phyloP scores from a whole-genome alignment of 2,329 filamentous ascomycete genomes.

The Phoma sp. region DNA sequence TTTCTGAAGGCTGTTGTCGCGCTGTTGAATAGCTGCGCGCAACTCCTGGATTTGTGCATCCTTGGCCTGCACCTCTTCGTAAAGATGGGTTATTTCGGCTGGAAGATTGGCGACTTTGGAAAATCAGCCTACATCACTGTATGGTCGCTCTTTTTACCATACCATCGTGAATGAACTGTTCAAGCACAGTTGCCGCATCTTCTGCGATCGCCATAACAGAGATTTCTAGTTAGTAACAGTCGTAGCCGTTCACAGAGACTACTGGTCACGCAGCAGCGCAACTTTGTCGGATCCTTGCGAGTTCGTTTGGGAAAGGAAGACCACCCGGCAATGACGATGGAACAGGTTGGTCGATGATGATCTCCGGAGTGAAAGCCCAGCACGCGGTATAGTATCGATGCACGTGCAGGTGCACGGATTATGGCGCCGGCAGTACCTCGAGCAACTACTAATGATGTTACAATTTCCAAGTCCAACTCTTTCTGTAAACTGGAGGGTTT shows the following conservation, averaged over 20 bases:
- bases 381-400: not conserved
- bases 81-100: slow-evolving; percentile 80
- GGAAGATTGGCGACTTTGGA: slow-evolving; percentile 73
- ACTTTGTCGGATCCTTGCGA: not conserved
- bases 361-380: not conserved
- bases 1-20: slow-evolving; percentile 78
- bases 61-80: slow-evolving; percentile 83
- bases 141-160: slow-evolving; percentile 10
- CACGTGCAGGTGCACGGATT: not conserved
- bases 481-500: not conserved
- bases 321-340: not conserved
- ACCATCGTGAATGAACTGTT: slow-evolving; percentile 77
- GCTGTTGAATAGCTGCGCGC: slow-evolving; percentile 70
- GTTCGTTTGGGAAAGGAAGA: not conserved
- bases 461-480: not conserved
- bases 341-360: not conserved
- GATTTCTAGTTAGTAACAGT: not conserved
- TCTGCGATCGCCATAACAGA: slow-evolving; percentile 52
- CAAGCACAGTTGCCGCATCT: slow-evolving; percentile 72
- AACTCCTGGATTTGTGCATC: slow-evolving; percentile 74
- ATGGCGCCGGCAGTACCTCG: not conserved
- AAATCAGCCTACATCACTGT: slow-evolving; percentile 15
- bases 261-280: not conserved
- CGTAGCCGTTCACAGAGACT: no score
- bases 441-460: not conserved